Conservation (phyloP, 768 basidiomycete genomes). For the Daedalea quercina region DNA sequence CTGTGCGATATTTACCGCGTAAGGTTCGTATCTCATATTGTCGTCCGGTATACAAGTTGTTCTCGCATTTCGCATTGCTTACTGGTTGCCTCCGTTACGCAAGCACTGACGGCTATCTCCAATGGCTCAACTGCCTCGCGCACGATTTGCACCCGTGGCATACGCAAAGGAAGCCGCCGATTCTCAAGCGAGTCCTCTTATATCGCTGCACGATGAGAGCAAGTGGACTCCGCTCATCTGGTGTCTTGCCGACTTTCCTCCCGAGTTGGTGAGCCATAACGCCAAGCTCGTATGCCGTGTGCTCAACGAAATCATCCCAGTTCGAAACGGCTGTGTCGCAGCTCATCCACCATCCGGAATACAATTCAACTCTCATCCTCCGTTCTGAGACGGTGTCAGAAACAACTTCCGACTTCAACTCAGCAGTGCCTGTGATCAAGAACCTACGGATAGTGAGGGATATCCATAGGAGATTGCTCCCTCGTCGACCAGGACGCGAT, state of each 20-base stretch:
- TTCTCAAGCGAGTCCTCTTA: background rate
- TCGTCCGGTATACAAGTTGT: too few relatives aligned
- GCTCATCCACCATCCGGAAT: slow-evolving; percentile 84
- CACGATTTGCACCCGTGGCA: slow-evolving; percentile 6
- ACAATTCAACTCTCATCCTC: slow-evolving; percentile 86
- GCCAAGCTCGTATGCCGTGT: background rate
- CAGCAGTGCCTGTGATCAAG: slow-evolving; percentile 29
- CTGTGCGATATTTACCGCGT: too few relatives aligned
- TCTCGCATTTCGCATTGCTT: too few relatives aligned
- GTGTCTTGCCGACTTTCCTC: slow-evolving; percentile 26
- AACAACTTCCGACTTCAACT: slow-evolving; percentile 15
- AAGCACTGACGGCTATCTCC: too few relatives aligned
- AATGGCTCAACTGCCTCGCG: background rate
- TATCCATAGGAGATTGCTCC: slow-evolving; percentile 64
- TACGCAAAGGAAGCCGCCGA: background rate
- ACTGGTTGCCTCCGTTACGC: too few relatives aligned
- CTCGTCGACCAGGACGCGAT: slow-evolving; percentile 76
- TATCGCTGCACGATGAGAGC: background rate
- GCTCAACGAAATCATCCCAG: slow-evolving; percentile 30
- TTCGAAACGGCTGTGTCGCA: slow-evolving; percentile 69
- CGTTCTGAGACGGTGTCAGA: slow-evolving; percentile 60
- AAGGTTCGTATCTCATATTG: too few relatives aligned
- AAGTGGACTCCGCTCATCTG: slow-evolving; percentile 25
- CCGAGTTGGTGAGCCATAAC: slow-evolving; percentile 20
- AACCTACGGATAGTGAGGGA: slow-evolving; percentile 38